phyloP scores from a whole-genome alignment of 441 rosid genomes.

The Bocquillonia castaneifolia region DNA sequence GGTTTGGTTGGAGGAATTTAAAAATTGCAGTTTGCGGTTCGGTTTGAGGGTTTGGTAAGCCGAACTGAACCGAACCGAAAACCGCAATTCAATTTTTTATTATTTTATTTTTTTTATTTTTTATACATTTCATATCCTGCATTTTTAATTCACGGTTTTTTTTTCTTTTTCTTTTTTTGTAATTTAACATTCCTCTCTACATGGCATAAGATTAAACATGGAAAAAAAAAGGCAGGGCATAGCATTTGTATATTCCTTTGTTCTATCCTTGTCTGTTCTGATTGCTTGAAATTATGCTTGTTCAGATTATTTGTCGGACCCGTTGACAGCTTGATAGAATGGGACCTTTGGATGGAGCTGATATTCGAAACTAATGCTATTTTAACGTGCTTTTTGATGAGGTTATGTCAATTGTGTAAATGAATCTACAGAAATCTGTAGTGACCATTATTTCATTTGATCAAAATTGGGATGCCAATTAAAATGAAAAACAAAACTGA shows the following conservation, averaged over 20 bases:
- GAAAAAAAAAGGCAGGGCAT: not conserved
- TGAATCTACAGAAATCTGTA: not conserved
- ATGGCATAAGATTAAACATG: not conserved
- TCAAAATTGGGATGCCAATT: not conserved
- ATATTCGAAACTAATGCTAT: not conserved
- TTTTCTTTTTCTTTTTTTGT: not conserved
- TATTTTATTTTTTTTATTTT: no score
- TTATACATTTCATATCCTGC: no score
- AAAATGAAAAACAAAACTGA: not conserved
- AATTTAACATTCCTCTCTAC: not conserved
- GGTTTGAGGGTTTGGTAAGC: no score
- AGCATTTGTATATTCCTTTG: not conserved
- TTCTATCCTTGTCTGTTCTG: not conserved
- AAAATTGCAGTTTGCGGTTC: no score
- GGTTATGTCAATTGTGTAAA: not conserved
- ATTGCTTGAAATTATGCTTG: slow-evolving; percentile 2
- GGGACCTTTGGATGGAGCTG: not conserved
- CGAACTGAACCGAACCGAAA: no score
- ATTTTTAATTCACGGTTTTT: not conserved
- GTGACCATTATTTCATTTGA: not conserved
- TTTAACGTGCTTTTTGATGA: not conserved
- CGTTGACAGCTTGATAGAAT: not conserved
- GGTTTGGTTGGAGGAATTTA: no score
- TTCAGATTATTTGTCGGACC: slow-evolving; percentile 2
- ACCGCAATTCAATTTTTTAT: no score